A percentile compares a stretch with the other conserved stretches of the same genome.
Evolutionary conservation across 2,329 filamentous ascomycete genomes (phyloP).

Genomic region (Penicillium polonicum): DNA sequence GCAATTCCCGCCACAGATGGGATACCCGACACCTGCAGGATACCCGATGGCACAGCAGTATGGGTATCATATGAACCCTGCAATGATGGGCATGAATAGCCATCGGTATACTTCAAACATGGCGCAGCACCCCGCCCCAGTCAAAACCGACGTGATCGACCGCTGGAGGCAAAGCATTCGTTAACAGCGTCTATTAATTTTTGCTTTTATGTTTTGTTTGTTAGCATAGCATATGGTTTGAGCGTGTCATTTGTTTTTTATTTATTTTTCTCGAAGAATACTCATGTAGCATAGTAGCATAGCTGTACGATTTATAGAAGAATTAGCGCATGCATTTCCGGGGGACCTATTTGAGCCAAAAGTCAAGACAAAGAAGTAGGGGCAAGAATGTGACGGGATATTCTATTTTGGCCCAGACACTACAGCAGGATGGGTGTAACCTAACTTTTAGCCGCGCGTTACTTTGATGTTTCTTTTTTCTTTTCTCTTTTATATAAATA

Average conservation of each 20-base stretch:
- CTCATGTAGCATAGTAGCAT: constrained; percentile 24
- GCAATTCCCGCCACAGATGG: constrained; percentile 26
- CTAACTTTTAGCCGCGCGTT: constrained; percentile 9
- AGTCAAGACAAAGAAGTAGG: not conserved
- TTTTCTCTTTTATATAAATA: not conserved
- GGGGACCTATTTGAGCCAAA: not conserved
- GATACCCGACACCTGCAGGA: constrained; percentile 19
- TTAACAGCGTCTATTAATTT: constrained; percentile 14
- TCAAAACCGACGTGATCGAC: constrained; percentile 58
- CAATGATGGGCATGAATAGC: constrained; percentile 28
- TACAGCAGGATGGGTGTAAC: constrained; percentile 5
- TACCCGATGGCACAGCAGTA: constrained; percentile 25
- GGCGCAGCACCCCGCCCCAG: constrained; percentile 42
- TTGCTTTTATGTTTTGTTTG: not conserved
- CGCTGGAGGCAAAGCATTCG: constrained; percentile 55
- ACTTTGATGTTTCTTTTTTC: not conserved
- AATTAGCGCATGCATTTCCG: not conserved
- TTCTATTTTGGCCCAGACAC: constrained; percentile 1
- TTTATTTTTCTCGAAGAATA: constrained; percentile 11
- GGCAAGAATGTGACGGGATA: constrained; percentile 8
- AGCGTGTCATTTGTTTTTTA: constrained; percentile 10
- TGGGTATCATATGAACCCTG: constrained; percentile 29
- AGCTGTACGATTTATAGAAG: constrained; percentile 16
- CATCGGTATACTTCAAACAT: constrained; percentile 30
- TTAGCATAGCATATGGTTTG: constrained; percentile 20